Percentiles rank a stretch among this genome's conserved stretches.
These are phyloP conservation scores for Mycena rebaudengoi DNA, from an alignment of 768 basidiomycete species.

Conservation along the genomic window DNA sequence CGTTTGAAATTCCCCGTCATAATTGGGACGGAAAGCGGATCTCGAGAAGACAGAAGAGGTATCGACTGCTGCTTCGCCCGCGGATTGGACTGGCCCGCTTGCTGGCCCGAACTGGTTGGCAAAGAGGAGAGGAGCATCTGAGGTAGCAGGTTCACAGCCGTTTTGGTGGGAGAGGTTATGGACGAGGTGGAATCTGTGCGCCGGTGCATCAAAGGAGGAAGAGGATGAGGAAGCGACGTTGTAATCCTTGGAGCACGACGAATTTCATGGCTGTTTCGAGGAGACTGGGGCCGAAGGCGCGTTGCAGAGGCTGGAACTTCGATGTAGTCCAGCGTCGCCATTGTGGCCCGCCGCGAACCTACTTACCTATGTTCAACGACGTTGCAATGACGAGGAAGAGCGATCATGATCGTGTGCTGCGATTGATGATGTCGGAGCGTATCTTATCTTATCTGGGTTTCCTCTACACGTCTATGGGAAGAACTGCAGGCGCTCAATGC, in stretches of 20 bases:
- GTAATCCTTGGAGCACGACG: conserved; percentile 50
- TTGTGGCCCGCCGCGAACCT: too few relatives aligned
- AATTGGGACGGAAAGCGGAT: conserved; percentile 79
- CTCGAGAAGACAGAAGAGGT: conserved; percentile 62
- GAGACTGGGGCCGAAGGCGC: conserved; percentile 40
- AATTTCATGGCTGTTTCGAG: conserved; percentile 32
- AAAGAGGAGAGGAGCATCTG: conserved; percentile 47
- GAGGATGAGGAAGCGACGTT: conserved; percentile 53
- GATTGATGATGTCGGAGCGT: too few relatives aligned
- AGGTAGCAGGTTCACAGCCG: conserved; percentile 47
- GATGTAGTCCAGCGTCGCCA: conserved; percentile 62
- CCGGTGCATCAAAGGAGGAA: conserved; percentile 38
- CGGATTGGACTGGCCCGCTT: conserved; percentile 27
- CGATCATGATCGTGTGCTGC: too few relatives aligned
- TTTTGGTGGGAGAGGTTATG: conserved; percentile 33
- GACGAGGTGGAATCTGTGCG: conserved; percentile 35
- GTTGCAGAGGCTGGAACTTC: conserved; percentile 52
- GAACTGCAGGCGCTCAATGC: too few relatives aligned
- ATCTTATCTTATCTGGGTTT: too few relatives aligned
- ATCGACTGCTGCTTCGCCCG: conserved; percentile 30
- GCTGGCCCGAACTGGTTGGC: conserved; percentile 27
- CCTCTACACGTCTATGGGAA: too few relatives aligned
- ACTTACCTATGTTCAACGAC: too few relatives aligned
- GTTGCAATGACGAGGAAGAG: too few relatives aligned
- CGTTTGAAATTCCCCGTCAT: conserved; percentile 83